These are phyloP conservation scores for Letharia lupina DNA, from an alignment of 495 filamentous ascomycete genomes.

Conservation along the genomic window DNA sequence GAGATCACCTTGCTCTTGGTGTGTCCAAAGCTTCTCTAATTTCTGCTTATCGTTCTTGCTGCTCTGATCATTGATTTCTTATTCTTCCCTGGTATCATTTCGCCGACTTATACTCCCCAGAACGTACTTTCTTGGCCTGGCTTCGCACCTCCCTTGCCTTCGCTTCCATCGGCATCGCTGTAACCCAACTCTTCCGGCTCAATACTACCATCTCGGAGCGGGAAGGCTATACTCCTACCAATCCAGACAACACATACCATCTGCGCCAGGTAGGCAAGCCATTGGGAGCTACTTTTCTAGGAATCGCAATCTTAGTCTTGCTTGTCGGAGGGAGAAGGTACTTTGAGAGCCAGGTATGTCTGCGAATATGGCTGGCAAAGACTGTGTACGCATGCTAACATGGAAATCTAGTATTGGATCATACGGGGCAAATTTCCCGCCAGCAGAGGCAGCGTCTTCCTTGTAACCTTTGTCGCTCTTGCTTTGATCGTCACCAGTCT, in stretches of 20 bases:
- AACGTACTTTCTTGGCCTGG: conserved; percentile 96
- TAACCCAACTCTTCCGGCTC: conserved; percentile 92
- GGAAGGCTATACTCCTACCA: conserved; percentile 25
- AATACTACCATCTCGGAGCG: conserved; percentile 54
- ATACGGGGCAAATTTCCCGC: conserved; percentile 91
- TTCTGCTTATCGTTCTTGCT: conserved; percentile 4
- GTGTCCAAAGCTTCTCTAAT: conserved; percentile 26
- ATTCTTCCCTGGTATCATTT: not conserved
- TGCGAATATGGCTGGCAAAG: not conserved
- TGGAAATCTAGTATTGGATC: conserved; percentile 63
- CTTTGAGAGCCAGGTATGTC: conserved; percentile 43
- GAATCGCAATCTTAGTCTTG: conserved; percentile 77
- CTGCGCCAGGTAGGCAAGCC: conserved; percentile 82
- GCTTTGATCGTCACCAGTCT: conserved; percentile 63
- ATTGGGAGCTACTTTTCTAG: conserved; percentile 86
- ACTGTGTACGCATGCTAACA: conserved; percentile 2
- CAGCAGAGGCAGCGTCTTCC: conserved; percentile 73
- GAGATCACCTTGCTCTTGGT: conserved; percentile 94
- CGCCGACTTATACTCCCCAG: conserved; percentile 36
- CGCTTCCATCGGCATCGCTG: conserved; percentile 89
- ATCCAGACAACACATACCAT: conserved; percentile 26
- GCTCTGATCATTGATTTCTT: not conserved
- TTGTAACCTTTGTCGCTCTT: conserved; percentile 62
- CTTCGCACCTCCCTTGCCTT: conserved; percentile 92
- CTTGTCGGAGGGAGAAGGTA: conserved; percentile 70